Evolutionary conservation across 1,139 yeast species (phyloP), one percentile per base, ranked within the genome.

Genomic region (Wickerhamomyces sp.): DNA sequence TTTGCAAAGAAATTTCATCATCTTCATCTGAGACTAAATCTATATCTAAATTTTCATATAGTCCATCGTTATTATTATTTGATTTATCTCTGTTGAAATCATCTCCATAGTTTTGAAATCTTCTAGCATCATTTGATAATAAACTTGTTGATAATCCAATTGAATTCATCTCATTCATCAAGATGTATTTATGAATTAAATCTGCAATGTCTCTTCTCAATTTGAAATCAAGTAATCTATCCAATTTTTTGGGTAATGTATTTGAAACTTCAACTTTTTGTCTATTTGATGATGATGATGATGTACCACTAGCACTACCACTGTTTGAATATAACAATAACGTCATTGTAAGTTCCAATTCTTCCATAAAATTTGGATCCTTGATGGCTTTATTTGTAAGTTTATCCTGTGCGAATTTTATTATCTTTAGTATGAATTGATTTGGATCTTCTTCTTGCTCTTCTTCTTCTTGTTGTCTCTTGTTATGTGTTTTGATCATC

Each of bases 291-390:
- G 12, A 11, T 16, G 26, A 13, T 24, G 16, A 16, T 34, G 23
- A 59, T 61, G 4, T 62, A n/a, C n/a, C n/a, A n/a, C n/a, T n/a
- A n/a, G n/a, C n/a, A n/a, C n/a, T n/a, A n/a, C n/a, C n/a, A 13
- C 31, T 35, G 19, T 45, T 41, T 2, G 55, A 44, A 46, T 84
- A 78, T 22, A 82, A 60, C 30, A 71, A 39, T 34, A 78, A 62
- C 36, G 87, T 78, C 86, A 82, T 80, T 9, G 86, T 75, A 23
- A 78, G 61, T 50, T 82, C 89, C 42, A 82, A 60, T 45, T 81
- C 86, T 41, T 74, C 72, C 57, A 80, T 61, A 51, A 61, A 78
- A 42, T 52, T 62, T 55, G 52, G 60, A 54, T 56, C 80, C 58
- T 59, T 64, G 30, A 74, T 56, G 16, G 84, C 79, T 56, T 78